A percentile compares a stretch with the other conserved stretches of the same genome.
Evolutionary conservation across 2,329 filamentous ascomycete genomes (phyloP).

Genomic region (Claviceps cyperi): DNA sequence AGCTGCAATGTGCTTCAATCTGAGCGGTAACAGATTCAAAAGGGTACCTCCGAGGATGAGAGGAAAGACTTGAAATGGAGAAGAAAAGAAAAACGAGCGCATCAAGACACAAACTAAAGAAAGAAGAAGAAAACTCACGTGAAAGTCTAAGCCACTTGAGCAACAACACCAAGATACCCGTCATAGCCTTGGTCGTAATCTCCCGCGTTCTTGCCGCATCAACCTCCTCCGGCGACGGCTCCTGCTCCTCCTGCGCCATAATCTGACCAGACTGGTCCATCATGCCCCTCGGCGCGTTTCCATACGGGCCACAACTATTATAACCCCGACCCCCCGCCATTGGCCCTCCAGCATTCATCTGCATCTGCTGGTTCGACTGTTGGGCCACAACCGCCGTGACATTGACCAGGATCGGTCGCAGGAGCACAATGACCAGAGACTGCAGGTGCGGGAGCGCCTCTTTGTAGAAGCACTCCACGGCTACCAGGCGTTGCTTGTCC

Average conservation of each 20-base stretch:
- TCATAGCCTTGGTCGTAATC: conserved; percentile 80
- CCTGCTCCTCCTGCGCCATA: conserved; percentile 24
- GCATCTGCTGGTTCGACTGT: conserved; percentile 29
- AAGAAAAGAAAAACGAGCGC: no score
- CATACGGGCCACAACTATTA: conserved; percentile 20
- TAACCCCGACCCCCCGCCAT: conserved; percentile 11
- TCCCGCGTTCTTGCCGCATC: conserved; percentile 72
- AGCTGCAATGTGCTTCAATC: not conserved
- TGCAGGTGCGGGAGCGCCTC: conserved; percentile 73
- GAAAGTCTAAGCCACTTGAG: conserved; percentile 95
- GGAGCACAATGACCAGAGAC: conserved; percentile 80
- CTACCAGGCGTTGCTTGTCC: conserved; percentile 49
- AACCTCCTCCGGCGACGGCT: conserved; percentile 55
- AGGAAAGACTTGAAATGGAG: not conserved
- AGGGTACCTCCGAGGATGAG: not conserved
- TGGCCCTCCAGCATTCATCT: conserved; percentile 17
- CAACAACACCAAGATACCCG: conserved; percentile 73
- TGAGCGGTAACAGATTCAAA: no score
- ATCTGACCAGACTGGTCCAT: conserved; percentile 19
- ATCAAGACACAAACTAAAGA: not conserved
- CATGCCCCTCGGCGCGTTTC: conserved; percentile 16
- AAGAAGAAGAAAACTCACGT: conserved; percentile 41
- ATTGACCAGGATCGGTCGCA: conserved; percentile 77
- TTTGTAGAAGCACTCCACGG: conserved; percentile 71
- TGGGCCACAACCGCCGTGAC: conserved; percentile 71